A percentile compares a stretch with the other conserved stretches of the same genome.
These are phyloP conservation scores for Halophytophthora batemanensis DNA, from an alignment of 352 stramenopile genomes.

Conservation along the genomic window DNA sequence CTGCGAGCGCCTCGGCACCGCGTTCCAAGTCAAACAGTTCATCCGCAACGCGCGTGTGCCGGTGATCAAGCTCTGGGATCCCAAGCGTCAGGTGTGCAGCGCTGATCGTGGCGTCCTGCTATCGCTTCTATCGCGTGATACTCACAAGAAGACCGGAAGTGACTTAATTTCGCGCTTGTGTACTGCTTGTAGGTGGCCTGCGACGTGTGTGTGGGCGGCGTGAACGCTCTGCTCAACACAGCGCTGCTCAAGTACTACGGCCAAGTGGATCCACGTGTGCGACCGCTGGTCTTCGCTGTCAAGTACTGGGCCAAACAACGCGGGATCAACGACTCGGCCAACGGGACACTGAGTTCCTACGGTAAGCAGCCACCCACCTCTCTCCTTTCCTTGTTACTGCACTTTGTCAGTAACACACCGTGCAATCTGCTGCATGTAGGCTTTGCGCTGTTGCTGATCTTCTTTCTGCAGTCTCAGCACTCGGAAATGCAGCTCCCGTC, in stretches of 20 bases:
- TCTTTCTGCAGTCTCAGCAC: constrained; percentile 92
- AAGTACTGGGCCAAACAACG: constrained; percentile 97
- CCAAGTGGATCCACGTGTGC: constrained; percentile 70
- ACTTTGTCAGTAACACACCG: constrained; percentile 6
- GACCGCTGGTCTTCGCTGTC: constrained; percentile 94
- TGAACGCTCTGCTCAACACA: constrained; percentile 76
- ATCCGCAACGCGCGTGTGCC: constrained; percentile 70
- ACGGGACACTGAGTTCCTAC: constrained; percentile 97
- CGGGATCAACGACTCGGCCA: constrained; percentile 96
- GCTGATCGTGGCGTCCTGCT: not conserved
- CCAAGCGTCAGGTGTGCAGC: constrained; percentile 35
- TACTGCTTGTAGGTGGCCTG: constrained; percentile 40
- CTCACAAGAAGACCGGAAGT: not conserved
- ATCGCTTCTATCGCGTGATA: not conserved
- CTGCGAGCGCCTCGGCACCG: constrained; percentile 31
- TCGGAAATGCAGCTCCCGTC: constrained; percentile 48
- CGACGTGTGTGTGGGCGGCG: constrained; percentile 72
- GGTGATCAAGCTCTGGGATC: constrained; percentile 78
- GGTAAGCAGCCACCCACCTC: constrained; percentile 29
- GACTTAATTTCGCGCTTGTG: not conserved
- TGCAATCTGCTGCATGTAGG: constrained; percentile 27
- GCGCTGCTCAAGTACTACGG: constrained; percentile 73
- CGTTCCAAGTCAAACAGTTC: constrained; percentile 70
- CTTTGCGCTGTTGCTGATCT: constrained; percentile 96
- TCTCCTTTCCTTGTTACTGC: constrained; percentile 1